Conservation (phyloP, 208 protist genomes). For the Acanthamoeba polyphaga region DNA sequence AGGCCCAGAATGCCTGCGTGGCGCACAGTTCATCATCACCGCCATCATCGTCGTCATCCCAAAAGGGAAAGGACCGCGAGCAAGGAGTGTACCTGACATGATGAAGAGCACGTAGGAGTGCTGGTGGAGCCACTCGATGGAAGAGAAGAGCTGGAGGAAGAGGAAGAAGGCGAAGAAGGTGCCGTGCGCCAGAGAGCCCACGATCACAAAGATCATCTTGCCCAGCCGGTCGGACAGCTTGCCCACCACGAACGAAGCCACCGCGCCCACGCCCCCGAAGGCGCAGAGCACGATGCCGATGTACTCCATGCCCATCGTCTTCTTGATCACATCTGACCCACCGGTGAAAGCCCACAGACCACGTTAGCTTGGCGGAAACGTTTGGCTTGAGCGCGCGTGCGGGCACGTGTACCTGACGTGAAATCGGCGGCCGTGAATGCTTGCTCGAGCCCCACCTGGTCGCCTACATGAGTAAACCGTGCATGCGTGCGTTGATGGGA, state of each 20-base stretch:
- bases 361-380: no score
- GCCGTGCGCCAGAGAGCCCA: background rate
- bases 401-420: background rate
- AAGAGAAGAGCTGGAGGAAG: background rate
- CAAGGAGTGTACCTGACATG: background rate
- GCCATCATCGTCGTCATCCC: background rate
- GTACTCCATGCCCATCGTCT: background rate
- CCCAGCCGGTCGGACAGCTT: constrained; percentile 14
- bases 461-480: no score
- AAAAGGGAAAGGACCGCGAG: background rate
- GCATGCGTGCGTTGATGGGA: no score
- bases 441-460: background rate
- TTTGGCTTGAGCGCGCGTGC: no score
- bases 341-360: no score
- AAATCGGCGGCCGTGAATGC: background rate
- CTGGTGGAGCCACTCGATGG: background rate
- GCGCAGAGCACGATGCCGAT: background rate
- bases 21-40: background rate
- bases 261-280: background rate
- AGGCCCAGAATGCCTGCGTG: background rate
- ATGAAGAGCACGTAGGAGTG: constrained; percentile 36
- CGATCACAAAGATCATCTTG: background rate
- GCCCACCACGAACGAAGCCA: background rate
- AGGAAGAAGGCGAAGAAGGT: constrained; percentile 25
- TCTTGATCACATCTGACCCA: background rate